Conservation (phyloP, 768 basidiomycete species). For the Chiua virens region DNA sequence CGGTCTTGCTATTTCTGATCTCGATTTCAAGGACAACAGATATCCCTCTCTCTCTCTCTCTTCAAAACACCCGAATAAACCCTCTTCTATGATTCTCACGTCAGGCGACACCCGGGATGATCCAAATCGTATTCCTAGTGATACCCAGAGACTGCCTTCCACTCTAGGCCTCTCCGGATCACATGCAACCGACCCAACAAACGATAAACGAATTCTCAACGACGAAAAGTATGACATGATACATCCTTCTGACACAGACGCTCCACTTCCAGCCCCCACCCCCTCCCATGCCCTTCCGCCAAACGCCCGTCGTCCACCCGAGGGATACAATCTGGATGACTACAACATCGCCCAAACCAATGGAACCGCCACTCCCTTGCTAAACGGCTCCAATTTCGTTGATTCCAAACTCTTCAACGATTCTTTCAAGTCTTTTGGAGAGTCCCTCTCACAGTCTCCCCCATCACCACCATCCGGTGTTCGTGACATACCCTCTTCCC, state of each 20-base stretch:
- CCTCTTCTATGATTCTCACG: conserved; percentile 31
- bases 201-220: conserved; percentile 25
- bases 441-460: conserved; percentile 22
- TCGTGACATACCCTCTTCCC: conserved; percentile 31
- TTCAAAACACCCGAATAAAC: conserved; percentile 21
- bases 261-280: conserved; percentile 29
- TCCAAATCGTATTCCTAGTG: conserved; percentile 4
- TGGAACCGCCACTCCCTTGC: conserved; percentile 17
- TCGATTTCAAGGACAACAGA: conserved; percentile 64
- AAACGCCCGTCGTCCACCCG: conserved; percentile 45
- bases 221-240: conserved; percentile 22
- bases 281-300: conserved; percentile 49
- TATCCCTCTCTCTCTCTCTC: conserved; percentile 42
- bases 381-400: conserved; percentile 25
- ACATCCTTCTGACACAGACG: conserved; percentile 13
- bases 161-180: conserved; percentile 14
- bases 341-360: conserved; percentile 18
- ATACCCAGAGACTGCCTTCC: conserved; percentile 14
- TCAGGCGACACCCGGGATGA: conserved; percentile 29
- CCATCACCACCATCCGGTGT: conserved; percentile 21
- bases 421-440: conserved; percentile 33
- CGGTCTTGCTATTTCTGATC: conserved; percentile 54
- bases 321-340: conserved; percentile 55
- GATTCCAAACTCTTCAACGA: conserved; percentile 31
- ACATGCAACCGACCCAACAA: conserved; percentile 13